Conservation (phyloP, 1,139 yeast species). For the Oligophagozyma castellii region DNA sequence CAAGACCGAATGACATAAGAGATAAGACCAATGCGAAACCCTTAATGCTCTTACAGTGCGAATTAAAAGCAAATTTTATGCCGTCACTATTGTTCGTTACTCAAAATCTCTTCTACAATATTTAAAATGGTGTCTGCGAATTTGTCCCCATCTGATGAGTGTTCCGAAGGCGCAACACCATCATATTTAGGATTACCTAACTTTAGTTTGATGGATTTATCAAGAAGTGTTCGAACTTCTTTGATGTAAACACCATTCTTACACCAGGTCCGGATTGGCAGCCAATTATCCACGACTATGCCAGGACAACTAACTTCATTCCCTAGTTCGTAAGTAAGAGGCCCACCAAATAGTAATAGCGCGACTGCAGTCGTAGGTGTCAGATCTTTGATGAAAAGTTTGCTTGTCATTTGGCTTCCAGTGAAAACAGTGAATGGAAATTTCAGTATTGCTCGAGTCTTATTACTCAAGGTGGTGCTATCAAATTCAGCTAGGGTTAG, state of each 20-base stretch:
- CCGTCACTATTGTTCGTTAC: conserved; percentile 10
- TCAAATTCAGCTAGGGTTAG: conserved; percentile 19
- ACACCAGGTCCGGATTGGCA: conserved; percentile 83
- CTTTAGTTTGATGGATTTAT: conserved; percentile 48
- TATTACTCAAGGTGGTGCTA: background rate
- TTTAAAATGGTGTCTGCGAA: conserved; percentile 23
- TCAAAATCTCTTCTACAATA: conserved; percentile 25
- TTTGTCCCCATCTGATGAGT: conserved; percentile 1
- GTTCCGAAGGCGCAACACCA: conserved; percentile 1
- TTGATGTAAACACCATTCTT: conserved; percentile 80
- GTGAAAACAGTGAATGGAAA: conserved; percentile 43
- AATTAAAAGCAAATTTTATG: too few species aligned
- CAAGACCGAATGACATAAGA: too few species aligned
- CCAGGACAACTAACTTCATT: conserved; percentile 42
- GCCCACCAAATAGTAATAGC: conserved; percentile 67
- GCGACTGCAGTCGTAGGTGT: conserved; percentile 71
- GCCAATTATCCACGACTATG: conserved; percentile 61
- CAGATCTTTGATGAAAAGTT: conserved; percentile 55
- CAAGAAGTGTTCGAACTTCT: conserved; percentile 50
- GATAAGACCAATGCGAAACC: too few species aligned
- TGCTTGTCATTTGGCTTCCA: conserved; percentile 48
- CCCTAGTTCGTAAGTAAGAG: conserved; percentile 51
- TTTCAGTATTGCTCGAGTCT: conserved; percentile 12
- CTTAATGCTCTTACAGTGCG: too few species aligned
- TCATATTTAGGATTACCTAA: conserved; percentile 29